Percentiles rank a stretch among this genome's conserved stretches.
Evolutionary conservation across 139 green algal genomes (phyloP).

Genomic region (Nannochloris sp.): DNA sequence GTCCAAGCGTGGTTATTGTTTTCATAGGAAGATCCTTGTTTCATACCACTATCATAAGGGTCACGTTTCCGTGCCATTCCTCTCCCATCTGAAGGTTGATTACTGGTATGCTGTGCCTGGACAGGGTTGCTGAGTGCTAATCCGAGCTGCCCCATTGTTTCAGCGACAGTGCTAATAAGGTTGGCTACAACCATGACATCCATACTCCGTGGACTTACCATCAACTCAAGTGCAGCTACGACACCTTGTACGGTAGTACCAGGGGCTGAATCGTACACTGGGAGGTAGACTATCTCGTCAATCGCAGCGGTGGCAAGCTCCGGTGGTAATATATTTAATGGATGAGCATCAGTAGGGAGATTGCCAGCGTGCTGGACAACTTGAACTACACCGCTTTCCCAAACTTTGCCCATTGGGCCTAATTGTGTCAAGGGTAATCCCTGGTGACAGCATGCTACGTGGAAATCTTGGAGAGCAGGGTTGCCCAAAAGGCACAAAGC

Average conservation of each 20-base stretch:
- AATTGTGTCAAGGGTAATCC: conserved; percentile 3
- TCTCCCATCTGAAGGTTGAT: no score
- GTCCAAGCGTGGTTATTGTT: not conserved
- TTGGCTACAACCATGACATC: conserved; percentile 8
- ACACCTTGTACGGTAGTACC: conserved; percentile 7
- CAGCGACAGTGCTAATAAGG: not conserved
- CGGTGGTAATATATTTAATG: conserved; percentile 18
- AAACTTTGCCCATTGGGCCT: conserved; percentile 34
- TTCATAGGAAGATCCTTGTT: no score
- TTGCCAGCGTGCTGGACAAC: conserved; percentile 25
- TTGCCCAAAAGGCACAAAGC: conserved; percentile 23
- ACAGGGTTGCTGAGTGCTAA: conserved; percentile 6
- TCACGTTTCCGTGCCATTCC: no score
- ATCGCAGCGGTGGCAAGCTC: not conserved
- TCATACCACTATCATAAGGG: no score
- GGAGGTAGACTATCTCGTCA: conserved; percentile 27
- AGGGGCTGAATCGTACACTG: conserved; percentile 17
- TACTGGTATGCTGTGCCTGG: no score
- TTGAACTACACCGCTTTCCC: conserved; percentile 27
- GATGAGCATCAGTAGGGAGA: conserved; percentile 13
- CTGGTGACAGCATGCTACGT: conserved; percentile 5
- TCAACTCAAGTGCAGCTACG: conserved; percentile 29
- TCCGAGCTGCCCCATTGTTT: not conserved
- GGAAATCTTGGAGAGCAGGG: conserved; percentile 8
- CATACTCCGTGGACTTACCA: conserved; percentile 18